Percentiles rank a stretch among this genome's conserved stretches.
These are phyloP conservation scores for Colletotrichum sidae DNA, from an alignment of 2,329 filamentous ascomycete species.

Conservation along the genomic window DNA sequence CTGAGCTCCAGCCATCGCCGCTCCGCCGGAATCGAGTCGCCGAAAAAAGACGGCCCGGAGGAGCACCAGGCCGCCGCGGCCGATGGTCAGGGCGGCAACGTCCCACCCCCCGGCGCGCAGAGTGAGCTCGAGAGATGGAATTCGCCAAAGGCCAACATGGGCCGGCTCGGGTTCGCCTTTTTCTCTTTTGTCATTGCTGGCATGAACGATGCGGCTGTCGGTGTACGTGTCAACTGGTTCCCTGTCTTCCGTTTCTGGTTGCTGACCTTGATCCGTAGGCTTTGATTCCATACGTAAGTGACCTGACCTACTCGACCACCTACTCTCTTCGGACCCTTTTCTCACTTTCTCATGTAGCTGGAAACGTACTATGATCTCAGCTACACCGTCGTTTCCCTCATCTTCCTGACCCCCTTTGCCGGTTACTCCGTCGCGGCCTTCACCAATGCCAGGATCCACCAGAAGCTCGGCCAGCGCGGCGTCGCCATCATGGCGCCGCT, in stretches of 20 bases:
- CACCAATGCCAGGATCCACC: constrained; percentile 70
- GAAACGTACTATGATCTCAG: constrained; percentile 70
- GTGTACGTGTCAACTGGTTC: constrained; percentile 52
- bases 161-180: constrained; percentile 57
- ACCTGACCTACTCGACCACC: too few relatives aligned
- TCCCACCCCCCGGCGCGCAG: constrained; percentile 24
- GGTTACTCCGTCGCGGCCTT: constrained; percentile 73
- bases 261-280: constrained; percentile 41
- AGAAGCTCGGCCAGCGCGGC: constrained; percentile 73
- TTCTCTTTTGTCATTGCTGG: constrained; percentile 71
- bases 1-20: constrained; percentile 12
- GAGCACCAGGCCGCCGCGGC: constrained; percentile 12
- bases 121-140: constrained; percentile 49
- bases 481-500: constrained; percentile 71
- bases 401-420: constrained; percentile 72
- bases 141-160: constrained; percentile 47
- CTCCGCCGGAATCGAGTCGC: background rate
- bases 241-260: background rate
- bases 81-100: background rate
- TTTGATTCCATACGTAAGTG: constrained; percentile 53
- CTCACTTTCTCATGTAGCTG: constrained; percentile 52
- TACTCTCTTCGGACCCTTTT: too few relatives aligned
- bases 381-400: constrained; percentile 70
- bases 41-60: constrained; percentile 17
- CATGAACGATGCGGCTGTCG: constrained; percentile 72